Evolutionary conservation across 1,284 basidiomycete species (phyloP).

Genomic region (Cryptococcus sp.): DNA sequence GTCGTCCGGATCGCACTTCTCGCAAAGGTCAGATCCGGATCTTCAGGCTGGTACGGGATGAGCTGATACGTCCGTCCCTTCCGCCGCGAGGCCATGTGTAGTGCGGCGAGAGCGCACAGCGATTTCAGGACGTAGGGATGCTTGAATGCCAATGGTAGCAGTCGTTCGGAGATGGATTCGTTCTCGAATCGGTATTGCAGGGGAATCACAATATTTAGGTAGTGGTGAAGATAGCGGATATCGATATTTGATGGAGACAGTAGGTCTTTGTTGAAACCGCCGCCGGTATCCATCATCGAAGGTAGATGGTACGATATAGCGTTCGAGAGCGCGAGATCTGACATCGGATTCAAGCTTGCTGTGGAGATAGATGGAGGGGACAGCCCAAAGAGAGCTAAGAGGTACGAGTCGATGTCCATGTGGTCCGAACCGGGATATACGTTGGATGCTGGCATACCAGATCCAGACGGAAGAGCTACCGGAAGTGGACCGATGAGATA

Average conservation of each 20-base stretch:
- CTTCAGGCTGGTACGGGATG: not conserved
- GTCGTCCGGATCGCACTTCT: constrained; percentile 10
- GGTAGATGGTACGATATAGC: not conserved
- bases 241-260: constrained; percentile 2
- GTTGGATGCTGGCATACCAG: too few species aligned
- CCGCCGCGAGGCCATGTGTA: constrained; percentile 21
- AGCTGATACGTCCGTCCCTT: too few species aligned
- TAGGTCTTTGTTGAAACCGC: not conserved
- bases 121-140: constrained; percentile 22
- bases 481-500: too few species aligned
- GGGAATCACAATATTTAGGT: constrained; percentile 34
- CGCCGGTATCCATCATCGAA: not conserved
- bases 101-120: constrained; percentile 21
- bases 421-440: not conserved
- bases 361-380: too few species aligned
- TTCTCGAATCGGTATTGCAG: constrained; percentile 30
- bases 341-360: too few species aligned
- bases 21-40: constrained; percentile 13
- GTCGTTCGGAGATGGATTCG: constrained; percentile 21
- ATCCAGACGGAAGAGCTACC: too few species aligned
- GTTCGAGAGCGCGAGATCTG: too few species aligned
- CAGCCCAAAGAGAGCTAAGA: too few species aligned
- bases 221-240: constrained; percentile 31
- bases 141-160: constrained; percentile 25
- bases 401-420: too few species aligned